These are phyloP conservation scores for Annulohypoxylon stygium DNA, from an alignment of 495 filamentous ascomycete species.

Conservation along the genomic window DNA sequence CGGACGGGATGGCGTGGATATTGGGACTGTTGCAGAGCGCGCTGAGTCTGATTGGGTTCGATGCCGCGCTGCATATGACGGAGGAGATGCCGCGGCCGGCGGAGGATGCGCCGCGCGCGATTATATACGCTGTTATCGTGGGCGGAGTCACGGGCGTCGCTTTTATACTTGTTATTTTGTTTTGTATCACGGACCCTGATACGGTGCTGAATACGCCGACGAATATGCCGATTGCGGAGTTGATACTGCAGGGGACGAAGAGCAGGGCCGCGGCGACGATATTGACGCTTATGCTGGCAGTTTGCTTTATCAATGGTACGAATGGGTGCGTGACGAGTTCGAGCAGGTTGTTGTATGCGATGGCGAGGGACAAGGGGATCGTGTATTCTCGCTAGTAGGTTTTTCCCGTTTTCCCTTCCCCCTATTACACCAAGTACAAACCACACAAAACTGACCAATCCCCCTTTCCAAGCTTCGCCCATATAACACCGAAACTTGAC, in stretches of 20 bases:
- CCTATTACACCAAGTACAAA: no score
- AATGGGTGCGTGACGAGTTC: conserved; percentile 63
- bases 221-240: conserved; percentile 62
- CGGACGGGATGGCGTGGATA: conserved; percentile 73
- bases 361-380: conserved; percentile 70
- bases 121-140: conserved; percentile 53
- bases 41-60: conserved; percentile 72
- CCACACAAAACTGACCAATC: not conserved
- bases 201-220: conserved; percentile 53
- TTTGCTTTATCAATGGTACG: conserved; percentile 56
- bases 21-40: conserved; percentile 72
- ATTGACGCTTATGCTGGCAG: conserved; percentile 52
- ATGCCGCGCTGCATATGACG: conserved; percentile 74
- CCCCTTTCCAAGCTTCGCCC: conserved; percentile 49
- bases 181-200: conserved; percentile 51
- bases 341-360: conserved; percentile 67
- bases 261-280: conserved; percentile 51
- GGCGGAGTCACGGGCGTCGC: conserved; percentile 53
- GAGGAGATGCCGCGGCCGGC: conserved; percentile 60
- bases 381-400: conserved; percentile 56
- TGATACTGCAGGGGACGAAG: conserved; percentile 55
- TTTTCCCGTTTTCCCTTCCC: not conserved
- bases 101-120: conserved; percentile 54
- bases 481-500: conserved; percentile 47
- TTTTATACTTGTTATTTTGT: conserved; percentile 55